Evolutionary conservation across 1,139 yeast genomes (phyloP), one percentile per base, ranked within the genome.

Genomic region (Kodamaea sp.): DNA sequence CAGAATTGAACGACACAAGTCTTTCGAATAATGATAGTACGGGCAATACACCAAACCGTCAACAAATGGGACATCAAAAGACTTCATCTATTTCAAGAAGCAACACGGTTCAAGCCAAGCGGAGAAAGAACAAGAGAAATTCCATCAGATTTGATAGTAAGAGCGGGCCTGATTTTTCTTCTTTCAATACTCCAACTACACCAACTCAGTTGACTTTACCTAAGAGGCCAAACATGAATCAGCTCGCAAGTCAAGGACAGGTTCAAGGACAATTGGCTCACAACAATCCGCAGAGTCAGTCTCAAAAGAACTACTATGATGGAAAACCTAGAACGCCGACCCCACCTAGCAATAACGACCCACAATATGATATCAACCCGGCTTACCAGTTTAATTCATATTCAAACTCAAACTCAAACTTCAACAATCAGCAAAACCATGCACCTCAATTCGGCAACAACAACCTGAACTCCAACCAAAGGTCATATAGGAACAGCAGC

Each of bases 111-210:
- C 52, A 53, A 22, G 38, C 53, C 3, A 63, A 58, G 41, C 41
- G 51, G 38, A 57, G 63, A 36, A 61, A 57, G 41, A 63, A 58
- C 36, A 63, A 62, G 50, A 55, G 69, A 32, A 57, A 51, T 37
- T 58, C 65, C 13, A 50, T 60, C 40, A 43, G 66, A 34, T 47
- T 60, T 28, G 64, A 59, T 34, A 46, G 55, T 5, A 54, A 49
- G 37, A 43, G 47, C 16, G 53, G 46, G 15, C 47, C 57, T 6
- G 62, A 57, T 30, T 51, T 51, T 12, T 39, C 48, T 19, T 29
- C 34, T 27, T 39, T 48, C 27, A 45, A 45, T 26, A 48, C 52
- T 16, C 56, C 59, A 13, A 43, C 53, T n/a, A 40, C 50, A 15
- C 57, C 51, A 32, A 42, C 56, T 11, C 59, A 48, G 37, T 41